Conservation (phyloP, 2,329 filamentous ascomycete genomes). For the Fusarium nurragi region DNA sequence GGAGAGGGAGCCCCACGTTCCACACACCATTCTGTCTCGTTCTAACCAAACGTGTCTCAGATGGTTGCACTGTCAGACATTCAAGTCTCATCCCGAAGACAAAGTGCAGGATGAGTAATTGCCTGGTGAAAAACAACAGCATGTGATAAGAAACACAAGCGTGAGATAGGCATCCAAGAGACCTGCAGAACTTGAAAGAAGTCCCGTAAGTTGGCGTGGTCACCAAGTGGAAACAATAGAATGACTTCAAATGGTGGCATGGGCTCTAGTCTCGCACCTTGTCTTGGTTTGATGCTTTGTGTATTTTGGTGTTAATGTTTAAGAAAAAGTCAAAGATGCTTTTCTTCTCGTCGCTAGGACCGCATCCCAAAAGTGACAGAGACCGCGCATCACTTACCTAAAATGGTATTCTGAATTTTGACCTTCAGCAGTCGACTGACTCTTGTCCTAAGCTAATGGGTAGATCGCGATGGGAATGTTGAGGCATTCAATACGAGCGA, state of each 20-base stretch:
- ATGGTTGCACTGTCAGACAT: constrained; percentile 42
- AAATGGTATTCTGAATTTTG: not conserved
- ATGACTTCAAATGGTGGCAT: constrained; percentile 26
- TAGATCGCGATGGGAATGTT: constrained; percentile 10
- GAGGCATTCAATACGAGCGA: not conserved
- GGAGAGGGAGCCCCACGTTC: constrained; percentile 18
- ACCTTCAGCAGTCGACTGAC: constrained; percentile 25
- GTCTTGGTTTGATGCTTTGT: constrained; percentile 7
- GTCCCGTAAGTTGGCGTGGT: too few species aligned
- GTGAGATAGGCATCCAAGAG: constrained; percentile 16
- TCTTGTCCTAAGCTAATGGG: constrained; percentile 23
- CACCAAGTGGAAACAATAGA: constrained; percentile 15
- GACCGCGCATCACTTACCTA: constrained; percentile 2
- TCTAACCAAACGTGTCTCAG: constrained; percentile 34
- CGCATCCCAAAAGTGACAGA: constrained; percentile 10
- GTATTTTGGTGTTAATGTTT: constrained; percentile 29
- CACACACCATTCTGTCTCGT: constrained; percentile 29
- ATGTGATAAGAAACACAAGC: constrained; percentile 24
- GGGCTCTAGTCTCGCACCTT: constrained; percentile 19
- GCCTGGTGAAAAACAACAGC: constrained; percentile 18
- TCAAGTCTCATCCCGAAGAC: constrained; percentile 30
- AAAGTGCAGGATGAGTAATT: constrained; percentile 35
- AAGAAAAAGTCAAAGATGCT: constrained; percentile 11
- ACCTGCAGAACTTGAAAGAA: constrained; percentile 1
- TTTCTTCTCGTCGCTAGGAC: constrained; percentile 15